Percentiles rank a stretch among this genome's conserved stretches.
Evolutionary conservation across 371 early-diverging fungal species (phyloP).

Genomic region (Racocetra persica): DNA sequence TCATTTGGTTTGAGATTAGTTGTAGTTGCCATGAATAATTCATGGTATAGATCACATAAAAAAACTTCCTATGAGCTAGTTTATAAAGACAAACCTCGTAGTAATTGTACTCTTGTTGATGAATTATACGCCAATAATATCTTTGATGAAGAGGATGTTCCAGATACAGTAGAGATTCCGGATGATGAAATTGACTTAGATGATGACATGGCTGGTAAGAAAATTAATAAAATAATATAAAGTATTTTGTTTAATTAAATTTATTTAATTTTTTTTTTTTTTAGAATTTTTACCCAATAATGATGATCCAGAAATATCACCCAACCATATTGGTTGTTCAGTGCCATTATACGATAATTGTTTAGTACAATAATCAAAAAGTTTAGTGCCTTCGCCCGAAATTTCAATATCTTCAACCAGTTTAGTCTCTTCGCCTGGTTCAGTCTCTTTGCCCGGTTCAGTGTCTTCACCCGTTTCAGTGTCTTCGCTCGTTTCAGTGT

Average conservation of each 20-base stretch:
- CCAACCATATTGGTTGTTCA: too few relatives aligned
- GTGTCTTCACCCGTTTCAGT: too few relatives aligned
- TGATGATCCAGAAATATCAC: too few relatives aligned
- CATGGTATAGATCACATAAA: neutral
- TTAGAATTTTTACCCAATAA: too few relatives aligned
- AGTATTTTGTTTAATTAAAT: neutral
- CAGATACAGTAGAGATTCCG: neutral
- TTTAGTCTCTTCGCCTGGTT: too few relatives aligned
- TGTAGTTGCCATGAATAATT: slow-evolving; percentile 11
- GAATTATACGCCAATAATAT: neutral
- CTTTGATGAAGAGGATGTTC: neutral
- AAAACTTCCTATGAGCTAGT: slow-evolving; percentile 5
- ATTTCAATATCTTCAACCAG: too few relatives aligned
- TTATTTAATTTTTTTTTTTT: neutral
- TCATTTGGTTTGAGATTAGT: neutral
- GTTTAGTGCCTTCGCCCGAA: too few relatives aligned
- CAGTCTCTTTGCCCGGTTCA: too few relatives aligned
- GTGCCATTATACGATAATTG: too few relatives aligned
- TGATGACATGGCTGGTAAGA: neutral
- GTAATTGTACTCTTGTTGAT: neutral
- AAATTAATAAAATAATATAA: too few relatives aligned
- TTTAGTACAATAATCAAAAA: too few relatives aligned
- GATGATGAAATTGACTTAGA: neutral
- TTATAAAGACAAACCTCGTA: neutral
- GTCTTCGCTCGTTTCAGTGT: too few relatives aligned